phyloP scores from a whole-genome alignment of 495 filamentous ascomycete genomes.

The Thozetella sp. region DNA sequence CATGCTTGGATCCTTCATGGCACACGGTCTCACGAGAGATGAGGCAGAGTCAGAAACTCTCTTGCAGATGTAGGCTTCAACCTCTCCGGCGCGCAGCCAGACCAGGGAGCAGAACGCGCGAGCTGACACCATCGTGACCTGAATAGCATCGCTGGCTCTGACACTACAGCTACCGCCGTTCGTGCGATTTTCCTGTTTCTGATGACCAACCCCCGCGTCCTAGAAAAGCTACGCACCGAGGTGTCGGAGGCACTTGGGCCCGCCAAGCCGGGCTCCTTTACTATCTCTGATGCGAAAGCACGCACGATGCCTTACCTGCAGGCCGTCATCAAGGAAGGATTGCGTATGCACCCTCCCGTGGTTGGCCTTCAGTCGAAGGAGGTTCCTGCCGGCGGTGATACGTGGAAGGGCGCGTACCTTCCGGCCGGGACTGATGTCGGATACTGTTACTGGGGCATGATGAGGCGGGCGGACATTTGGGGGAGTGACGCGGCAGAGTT shows the following conservation, averaged over 20 bases:
- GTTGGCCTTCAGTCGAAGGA: constrained; percentile 47
- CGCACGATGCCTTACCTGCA: constrained; percentile 39
- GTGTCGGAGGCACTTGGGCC: constrained; percentile 40
- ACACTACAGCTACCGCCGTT: constrained; percentile 61
- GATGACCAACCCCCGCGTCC: constrained; percentile 38
- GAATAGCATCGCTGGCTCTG: constrained; percentile 57
- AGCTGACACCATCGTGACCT: constrained; percentile 27
- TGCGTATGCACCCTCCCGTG: constrained; percentile 37
- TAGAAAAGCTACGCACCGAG: constrained; percentile 55
- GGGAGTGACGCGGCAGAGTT: constrained; percentile 45
- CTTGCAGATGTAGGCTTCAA: constrained; percentile 32
- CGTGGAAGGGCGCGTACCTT: constrained; percentile 50
- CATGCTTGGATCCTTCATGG: constrained; percentile 36
- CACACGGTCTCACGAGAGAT: constrained; percentile 16
- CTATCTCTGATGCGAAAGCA: constrained; percentile 36
- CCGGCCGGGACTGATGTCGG: constrained; percentile 60
- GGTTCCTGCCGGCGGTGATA: constrained; percentile 46
- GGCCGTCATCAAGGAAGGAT: constrained; percentile 42
- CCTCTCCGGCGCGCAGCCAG: constrained; percentile 39
- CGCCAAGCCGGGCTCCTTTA: constrained; percentile 24
- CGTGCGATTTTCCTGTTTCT: constrained; percentile 52
- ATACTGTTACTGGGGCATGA: constrained; percentile 17
- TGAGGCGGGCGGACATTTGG: constrained; percentile 33
- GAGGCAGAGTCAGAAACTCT: constrained; percentile 28
- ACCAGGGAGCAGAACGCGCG: constrained; percentile 47